phyloP scores from a whole-genome alignment of 2,329 filamentous ascomycete species.

The Aspergillus nomiae region DNA sequence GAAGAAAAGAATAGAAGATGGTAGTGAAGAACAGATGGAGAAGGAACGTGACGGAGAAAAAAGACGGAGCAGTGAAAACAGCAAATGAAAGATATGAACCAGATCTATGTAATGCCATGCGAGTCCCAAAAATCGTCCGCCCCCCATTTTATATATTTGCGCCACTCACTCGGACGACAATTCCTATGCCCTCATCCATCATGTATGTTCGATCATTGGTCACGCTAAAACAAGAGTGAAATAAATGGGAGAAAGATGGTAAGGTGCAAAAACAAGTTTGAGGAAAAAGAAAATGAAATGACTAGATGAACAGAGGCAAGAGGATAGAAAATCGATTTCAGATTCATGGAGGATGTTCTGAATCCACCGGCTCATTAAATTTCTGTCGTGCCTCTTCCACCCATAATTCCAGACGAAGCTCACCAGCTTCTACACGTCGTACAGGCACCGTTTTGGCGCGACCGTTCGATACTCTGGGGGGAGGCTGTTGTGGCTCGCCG shows the following conservation, averaged over 20 bases:
- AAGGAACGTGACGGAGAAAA: constrained; percentile 23
- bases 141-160: constrained; percentile 43
- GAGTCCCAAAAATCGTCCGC: constrained; percentile 40
- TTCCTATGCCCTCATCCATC: constrained; percentile 40
- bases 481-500: constrained; percentile 37
- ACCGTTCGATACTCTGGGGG: constrained; percentile 42
- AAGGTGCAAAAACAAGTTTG: constrained; percentile 10
- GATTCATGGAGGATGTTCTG: constrained; percentile 39
- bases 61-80: constrained; percentile 22
- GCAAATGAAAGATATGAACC: constrained; percentile 35
- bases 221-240: constrained; percentile 44
- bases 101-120: constrained; percentile 44
- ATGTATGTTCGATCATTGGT: constrained; percentile 45
- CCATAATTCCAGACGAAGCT: constrained; percentile 69
- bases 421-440: constrained; percentile 64
- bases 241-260: constrained; percentile 17
- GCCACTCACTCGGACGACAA: constrained; percentile 37
- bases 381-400: constrained; percentile 66
- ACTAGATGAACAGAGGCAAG: constrained; percentile 17
- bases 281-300: constrained; percentile 16
- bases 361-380: constrained; percentile 45
- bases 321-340: constrained; percentile 3
- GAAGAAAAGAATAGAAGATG: constrained; percentile 14
- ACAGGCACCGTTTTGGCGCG: constrained; percentile 62
- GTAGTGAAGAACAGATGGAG: constrained; percentile 8